Conservation (phyloP, 78 protist species). For the Speleostelium caveatum region DNA sequence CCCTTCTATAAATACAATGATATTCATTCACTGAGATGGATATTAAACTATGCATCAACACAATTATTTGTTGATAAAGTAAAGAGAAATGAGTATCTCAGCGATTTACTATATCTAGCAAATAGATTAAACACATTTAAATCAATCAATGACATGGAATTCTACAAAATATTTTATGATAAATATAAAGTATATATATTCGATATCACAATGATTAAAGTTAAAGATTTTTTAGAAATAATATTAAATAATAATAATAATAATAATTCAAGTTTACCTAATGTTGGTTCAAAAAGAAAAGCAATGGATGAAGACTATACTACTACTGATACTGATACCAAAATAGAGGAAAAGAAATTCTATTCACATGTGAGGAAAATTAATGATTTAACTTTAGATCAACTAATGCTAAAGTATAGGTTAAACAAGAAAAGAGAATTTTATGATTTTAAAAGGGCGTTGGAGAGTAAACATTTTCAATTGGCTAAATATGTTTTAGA, state of each 20-base stretch:
- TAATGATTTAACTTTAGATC: background rate
- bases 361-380: too few relatives aligned
- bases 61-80: background rate
- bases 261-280: background rate
- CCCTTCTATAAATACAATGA: background rate
- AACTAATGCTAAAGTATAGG: background rate
- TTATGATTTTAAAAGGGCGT: background rate
- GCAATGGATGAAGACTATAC: background rate
- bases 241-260: too few relatives aligned
- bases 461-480: background rate
- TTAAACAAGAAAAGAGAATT: background rate
- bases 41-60: background rate
- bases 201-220: background rate
- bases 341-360: too few relatives aligned
- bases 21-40: background rate
- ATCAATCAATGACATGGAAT: background rate
- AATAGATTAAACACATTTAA: background rate
- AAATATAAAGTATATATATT: background rate
- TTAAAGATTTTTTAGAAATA: background rate
- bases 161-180: background rate
- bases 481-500: background rate
- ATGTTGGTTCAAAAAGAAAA: background rate
- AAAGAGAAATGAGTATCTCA: background rate
- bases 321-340: too few relatives aligned
- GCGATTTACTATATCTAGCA: background rate